phyloP scores from a whole-genome alignment of 1,284 basidiomycete species.

The Leccinum fallax region DNA sequence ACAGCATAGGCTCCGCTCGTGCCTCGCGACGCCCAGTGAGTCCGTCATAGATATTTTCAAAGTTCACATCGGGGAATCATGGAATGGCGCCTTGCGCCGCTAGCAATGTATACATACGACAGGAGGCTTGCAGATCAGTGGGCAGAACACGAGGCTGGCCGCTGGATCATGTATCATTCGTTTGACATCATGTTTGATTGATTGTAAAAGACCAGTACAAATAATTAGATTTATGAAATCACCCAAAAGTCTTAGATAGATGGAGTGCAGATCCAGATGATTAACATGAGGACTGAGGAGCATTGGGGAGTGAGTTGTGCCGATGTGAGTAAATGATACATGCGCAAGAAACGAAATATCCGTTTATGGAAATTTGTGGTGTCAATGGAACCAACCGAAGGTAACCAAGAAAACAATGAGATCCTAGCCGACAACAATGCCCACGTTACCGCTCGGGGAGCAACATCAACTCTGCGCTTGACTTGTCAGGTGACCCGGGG shows the following conservation, averaged over 20 bases:
- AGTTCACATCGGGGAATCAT: no score
- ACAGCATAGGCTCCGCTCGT: no score
- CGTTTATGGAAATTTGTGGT: not conserved
- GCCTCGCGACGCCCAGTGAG: no score
- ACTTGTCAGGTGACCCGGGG: slow-evolving; percentile 38
- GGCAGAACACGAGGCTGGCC: not conserved
- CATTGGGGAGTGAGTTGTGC: slow-evolving; percentile 6
- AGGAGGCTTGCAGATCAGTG: not conserved
- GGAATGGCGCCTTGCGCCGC: no score
- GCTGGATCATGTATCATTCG: not conserved
- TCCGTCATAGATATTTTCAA: no score
- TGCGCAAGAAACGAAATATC: slow-evolving; percentile 7
- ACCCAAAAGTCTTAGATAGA: slow-evolving; percentile 15
- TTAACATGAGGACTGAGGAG: slow-evolving; percentile 8
- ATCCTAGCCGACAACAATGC: slow-evolving; percentile 3
- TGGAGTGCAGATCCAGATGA: slow-evolving; percentile 20
- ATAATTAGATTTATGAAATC: slow-evolving; percentile 4
- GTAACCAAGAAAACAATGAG: not conserved
- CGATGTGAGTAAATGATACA: slow-evolving; percentile 22
- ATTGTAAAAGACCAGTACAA: not conserved
- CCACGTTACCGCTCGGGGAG: slow-evolving; percentile 33
- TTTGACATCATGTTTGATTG: not conserved
- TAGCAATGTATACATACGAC: not conserved
- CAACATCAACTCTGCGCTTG: slow-evolving; percentile 29
- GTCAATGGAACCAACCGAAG: not conserved